Base-by-base conservation (phyloP, 2,329 filamentous ascomycete species). In the Xylaria sp. region DNA sequence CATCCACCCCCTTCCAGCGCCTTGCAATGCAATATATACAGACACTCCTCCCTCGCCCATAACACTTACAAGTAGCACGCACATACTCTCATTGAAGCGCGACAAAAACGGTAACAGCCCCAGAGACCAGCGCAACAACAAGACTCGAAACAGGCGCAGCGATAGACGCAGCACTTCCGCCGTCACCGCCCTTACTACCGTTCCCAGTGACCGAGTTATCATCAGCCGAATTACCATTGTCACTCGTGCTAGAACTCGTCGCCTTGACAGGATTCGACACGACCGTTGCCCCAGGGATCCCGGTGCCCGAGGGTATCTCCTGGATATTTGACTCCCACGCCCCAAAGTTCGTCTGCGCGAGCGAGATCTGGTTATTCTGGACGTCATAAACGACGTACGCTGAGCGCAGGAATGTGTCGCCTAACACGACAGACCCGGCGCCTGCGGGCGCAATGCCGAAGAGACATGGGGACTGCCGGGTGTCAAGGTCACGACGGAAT, bases 381-480 rank as follows among this genome's bases (percentile, higher is more conserved):
- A 91, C 77, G 70, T 91, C 88, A 70, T 89, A 91, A 9, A 92
- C 88, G 11, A 90, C 81, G 66, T 92, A 92, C 0, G 88, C 88
- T 42, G 85, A 88, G 52, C 89, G 80, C 57, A 92, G 76, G 71
- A 92, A 92, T 0, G 88, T 89, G 69, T 91, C 89, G 13, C 89
- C 89, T 34, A 92, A 76, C 1, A 90, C 83, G 49, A 81, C 79
- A n/a, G 81, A 80, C 35, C 79, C 77, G 1, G 72, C 65, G 2
- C 79, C 79, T 1, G 85, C 79, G 1, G 86, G 84, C 2, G 82
- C 78, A 63, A 91, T 81, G 58, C 87, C 88, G 67, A 91, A 89
- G 42, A 87, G 76, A 65, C 88, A 91, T 5, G 5, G 23, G 7
- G 84, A 82, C 0, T 76, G 66, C 8, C 74, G 75, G 59, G 82